phyloP scores from a whole-genome alignment of 176 grass and related monocot genomes.

The Musa schizocarpa region DNA sequence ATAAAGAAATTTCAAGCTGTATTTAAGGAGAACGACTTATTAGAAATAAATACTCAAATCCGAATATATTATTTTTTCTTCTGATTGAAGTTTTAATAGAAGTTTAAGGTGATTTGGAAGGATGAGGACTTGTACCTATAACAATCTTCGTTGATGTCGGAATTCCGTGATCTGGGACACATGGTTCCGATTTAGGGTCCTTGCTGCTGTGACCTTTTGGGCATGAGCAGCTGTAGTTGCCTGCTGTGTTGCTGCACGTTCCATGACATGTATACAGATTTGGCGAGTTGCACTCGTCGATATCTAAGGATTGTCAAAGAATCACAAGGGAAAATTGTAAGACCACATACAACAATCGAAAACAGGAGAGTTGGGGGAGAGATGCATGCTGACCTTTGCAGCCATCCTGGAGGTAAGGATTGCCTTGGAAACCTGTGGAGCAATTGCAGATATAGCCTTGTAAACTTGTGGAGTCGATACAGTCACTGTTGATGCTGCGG shows the following conservation, averaged over 20 bases:
- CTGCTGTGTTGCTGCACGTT: neutral
- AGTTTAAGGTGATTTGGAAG: neutral
- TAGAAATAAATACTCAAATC: too few species aligned
- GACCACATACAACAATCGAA: too few species aligned
- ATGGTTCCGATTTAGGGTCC: neutral
- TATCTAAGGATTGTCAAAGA: neutral
- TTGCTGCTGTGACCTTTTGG: neutral
- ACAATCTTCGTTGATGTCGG: neutral
- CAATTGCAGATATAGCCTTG: neutral
- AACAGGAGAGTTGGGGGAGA: neutral
- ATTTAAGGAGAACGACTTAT: too few species aligned
- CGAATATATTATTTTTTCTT: too few species aligned
- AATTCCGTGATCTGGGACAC: neutral
- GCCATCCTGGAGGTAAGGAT: neutral
- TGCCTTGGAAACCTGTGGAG: neutral
- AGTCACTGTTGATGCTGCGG: neutral
- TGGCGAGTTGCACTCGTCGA: neutral
- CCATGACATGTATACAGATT: neutral
- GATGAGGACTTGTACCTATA: neutral
- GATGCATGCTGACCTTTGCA: neutral
- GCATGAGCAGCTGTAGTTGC: neutral
- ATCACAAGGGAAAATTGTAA: neutral
- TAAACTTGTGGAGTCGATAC: neutral
- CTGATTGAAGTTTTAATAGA: neutral
- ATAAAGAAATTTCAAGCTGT: too few species aligned